A percentile compares a stretch with the other conserved stretches of the same genome.
phyloP scores from a whole-genome alignment of 2,329 filamentous ascomycete species.

The Penicillium corylophilum region DNA sequence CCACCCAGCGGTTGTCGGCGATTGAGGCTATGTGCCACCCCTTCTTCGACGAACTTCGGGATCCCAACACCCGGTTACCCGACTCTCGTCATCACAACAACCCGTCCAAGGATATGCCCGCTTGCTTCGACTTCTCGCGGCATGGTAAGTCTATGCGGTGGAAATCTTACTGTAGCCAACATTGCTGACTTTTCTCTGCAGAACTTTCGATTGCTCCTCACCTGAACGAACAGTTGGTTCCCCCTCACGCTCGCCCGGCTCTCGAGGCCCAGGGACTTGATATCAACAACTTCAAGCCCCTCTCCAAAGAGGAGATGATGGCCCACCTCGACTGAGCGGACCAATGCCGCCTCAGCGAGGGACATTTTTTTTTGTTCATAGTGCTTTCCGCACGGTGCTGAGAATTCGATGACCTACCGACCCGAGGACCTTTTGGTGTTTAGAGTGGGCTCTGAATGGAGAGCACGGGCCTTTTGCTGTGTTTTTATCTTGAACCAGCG shows the following conservation, averaged over 20 bases:
- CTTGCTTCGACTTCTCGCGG: constrained; percentile 87
- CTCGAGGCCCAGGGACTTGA: constrained; percentile 79
- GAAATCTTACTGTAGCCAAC: background rate
- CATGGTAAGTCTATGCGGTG: constrained; percentile 69
- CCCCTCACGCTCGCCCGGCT: constrained; percentile 72
- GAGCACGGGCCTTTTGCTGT: constrained; percentile 29
- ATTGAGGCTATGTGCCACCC: constrained; percentile 97
- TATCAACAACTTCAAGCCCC: constrained; percentile 87
- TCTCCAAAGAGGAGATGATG: constrained; percentile 95
- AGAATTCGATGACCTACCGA: constrained; percentile 24
- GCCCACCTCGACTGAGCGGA: constrained; percentile 84
- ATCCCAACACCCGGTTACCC: constrained; percentile 84
- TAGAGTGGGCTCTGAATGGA: constrained; percentile 29
- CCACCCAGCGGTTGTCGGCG: constrained; percentile 88
- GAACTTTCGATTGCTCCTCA: constrained; percentile 94
- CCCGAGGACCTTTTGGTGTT: constrained; percentile 18
- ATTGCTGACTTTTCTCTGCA: constrained; percentile 40
- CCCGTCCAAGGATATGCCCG: constrained; percentile 75
- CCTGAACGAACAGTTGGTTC: constrained; percentile 85
- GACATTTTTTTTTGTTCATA: constrained; percentile 39
- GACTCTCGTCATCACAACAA: constrained; percentile 89
- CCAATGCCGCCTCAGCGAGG: constrained; percentile 33
- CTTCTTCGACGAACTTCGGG: constrained; percentile 95
- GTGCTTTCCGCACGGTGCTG: constrained; percentile 33
- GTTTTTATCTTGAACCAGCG: constrained; percentile 9